These are phyloP conservation scores for Umbelopsis ramanniana DNA, from an alignment of 192 early-diverging fungal species.

Conservation along the genomic window DNA sequence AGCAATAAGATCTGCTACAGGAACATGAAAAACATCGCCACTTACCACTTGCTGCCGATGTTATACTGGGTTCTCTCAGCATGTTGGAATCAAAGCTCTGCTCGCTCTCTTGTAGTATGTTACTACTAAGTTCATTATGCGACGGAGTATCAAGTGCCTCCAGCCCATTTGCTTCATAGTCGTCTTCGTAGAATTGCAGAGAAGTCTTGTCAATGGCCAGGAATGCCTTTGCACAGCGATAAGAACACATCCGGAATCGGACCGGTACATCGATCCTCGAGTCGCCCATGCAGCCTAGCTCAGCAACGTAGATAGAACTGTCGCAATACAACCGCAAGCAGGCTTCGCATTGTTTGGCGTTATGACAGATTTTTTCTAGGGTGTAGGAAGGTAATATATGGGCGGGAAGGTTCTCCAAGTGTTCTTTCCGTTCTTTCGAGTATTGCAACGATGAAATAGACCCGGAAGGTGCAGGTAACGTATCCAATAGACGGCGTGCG, in stretches of 20 bases:
- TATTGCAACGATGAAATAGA: background rate
- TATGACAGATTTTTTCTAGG: background rate
- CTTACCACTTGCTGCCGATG: background rate
- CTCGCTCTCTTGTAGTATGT: background rate
- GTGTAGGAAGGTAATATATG: conserved; percentile 6
- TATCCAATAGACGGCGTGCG: background rate
- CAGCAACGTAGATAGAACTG: conserved; percentile 23
- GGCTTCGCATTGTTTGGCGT: conserved; percentile 28
- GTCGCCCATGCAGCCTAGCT: conserved; percentile 28
- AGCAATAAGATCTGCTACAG: background rate
- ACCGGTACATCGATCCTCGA: conserved; percentile 29
- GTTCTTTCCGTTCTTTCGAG: background rate
- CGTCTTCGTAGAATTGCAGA: background rate
- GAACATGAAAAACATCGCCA: background rate
- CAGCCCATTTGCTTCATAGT: background rate
- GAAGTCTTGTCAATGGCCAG: background rate
- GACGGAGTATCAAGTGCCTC: conserved; percentile 1
- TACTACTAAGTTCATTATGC: background rate
- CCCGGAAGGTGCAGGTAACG: background rate
- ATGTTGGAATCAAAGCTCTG: background rate
- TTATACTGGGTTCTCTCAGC: background rate
- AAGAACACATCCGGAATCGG: conserved; percentile 31
- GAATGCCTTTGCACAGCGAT: conserved; percentile 16
- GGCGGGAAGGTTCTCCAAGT: background rate
- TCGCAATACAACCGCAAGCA: conserved; percentile 18